Evolutionary conservation across 768 basidiomycete genomes (phyloP).

Genomic region (Austroboletus eburneus): DNA sequence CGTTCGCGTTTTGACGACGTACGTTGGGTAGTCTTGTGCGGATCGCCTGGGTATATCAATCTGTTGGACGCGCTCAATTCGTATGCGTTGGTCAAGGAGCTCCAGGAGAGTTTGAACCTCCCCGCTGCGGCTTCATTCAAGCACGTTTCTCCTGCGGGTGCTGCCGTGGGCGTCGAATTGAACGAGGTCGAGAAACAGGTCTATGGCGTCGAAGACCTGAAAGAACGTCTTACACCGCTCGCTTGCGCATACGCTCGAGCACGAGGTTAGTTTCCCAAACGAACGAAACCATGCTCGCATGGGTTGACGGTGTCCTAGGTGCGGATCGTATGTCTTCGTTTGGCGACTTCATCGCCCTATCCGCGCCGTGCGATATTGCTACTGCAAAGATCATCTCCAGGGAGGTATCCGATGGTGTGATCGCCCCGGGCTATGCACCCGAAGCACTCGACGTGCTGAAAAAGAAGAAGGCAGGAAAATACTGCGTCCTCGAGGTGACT

Average conservation of each 20-base stretch:
- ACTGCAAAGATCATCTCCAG: constrained; percentile 98
- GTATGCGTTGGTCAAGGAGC: constrained; percentile 91
- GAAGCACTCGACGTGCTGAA: constrained; percentile 87
- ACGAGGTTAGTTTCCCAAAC: constrained; percentile 53
- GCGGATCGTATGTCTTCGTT: constrained; percentile 99
- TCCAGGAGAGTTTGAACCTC: constrained; percentile 79
- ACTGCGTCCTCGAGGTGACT: constrained; percentile 88
- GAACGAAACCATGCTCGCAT: neutral
- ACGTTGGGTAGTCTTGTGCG: constrained; percentile 70
- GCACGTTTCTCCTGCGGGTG: constrained; percentile 98
- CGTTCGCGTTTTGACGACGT: constrained; percentile 9
- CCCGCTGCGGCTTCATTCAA: constrained; percentile 99
- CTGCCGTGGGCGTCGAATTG: constrained; percentile 85
- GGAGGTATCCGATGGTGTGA: constrained; percentile 97
- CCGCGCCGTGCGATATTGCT: constrained; percentile 86
- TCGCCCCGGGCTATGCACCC: constrained; percentile 86
- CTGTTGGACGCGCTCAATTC: constrained; percentile 96
- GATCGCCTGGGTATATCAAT: constrained; percentile 98
- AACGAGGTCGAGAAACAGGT: constrained; percentile 85
- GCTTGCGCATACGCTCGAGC: constrained; percentile 95
- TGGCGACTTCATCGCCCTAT: constrained; percentile 97
- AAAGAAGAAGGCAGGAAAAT: constrained; percentile 98
- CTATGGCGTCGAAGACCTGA: constrained; percentile 94
- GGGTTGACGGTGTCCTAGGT: constrained; percentile 40
- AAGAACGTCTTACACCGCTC: constrained; percentile 81